Evolutionary conservation across 2,329 filamentous ascomycete genomes (phyloP).

Genomic region (Xenoacremonium recifei): DNA sequence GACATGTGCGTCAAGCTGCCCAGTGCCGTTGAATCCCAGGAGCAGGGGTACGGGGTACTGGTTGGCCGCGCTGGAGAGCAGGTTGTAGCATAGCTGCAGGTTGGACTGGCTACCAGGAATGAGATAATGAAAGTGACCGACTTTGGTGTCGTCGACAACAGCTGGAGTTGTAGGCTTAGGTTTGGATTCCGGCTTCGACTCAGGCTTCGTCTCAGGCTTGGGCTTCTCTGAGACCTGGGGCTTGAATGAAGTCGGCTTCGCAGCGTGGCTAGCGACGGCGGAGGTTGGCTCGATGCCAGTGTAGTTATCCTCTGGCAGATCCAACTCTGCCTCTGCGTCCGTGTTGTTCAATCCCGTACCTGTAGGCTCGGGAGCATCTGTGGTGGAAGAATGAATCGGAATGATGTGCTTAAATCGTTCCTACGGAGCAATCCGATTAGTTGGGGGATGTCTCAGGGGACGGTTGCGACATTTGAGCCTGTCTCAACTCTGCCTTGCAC

Average conservation of each 20-base stretch:
- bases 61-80: conserved; percentile 36
- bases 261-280: too few species aligned
- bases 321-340: too few species aligned
- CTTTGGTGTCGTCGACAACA: conserved; percentile 9
- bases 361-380: background rate
- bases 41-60: conserved; percentile 37
- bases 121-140: conserved; percentile 36
- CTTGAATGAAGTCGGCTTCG: background rate
- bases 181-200: background rate
- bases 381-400: background rate
- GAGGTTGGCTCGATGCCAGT: too few species aligned
- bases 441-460: background rate
- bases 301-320: too few species aligned
- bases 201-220: background rate
- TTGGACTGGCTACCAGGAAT: conserved; percentile 37
- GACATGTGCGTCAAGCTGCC: conserved; percentile 31
- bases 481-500: too few species aligned
- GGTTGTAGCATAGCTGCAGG: conserved; percentile 36
- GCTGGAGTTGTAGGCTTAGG: background rate
- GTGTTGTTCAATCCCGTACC: too few species aligned
- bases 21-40: conserved; percentile 37
- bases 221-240: background rate
- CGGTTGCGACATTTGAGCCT: too few species aligned
- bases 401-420: conserved; percentile 6
- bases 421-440: background rate